Base-by-base conservation (phyloP, 352 stramenopile species). In the Peronospora tabacina region DNA sequence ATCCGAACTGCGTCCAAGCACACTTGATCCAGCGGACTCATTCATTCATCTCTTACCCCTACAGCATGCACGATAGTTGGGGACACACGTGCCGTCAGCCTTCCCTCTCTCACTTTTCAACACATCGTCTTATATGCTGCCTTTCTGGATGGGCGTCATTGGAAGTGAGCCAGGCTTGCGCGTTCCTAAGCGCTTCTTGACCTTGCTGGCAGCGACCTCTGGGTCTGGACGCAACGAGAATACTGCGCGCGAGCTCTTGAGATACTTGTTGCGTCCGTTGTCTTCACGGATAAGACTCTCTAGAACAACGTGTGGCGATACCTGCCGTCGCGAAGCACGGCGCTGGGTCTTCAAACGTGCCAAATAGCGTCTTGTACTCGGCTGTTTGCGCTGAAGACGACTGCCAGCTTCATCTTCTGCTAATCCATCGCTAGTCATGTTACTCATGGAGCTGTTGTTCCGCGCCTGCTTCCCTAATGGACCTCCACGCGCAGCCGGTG, bases 221-320 rank as follows among this genome's bases (percentile, higher is more conserved):
- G 79, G 75, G 58, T 87, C 75, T 24, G 79, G 79, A 24, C 70
- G 67, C 33, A 90, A 57, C 39, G 76, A 87, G 42, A 87, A 87
- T 11, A 85, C 74, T 20, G 72, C 70, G 30, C 75, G 76, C 10
- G 79, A 87, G 58, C 79, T 87, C 73, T 90, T 90, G 40, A 87
- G 68, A 57, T 87, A 90, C 46, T 86, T 86, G 63, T 88, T 87
- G 43, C 74, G 75, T 0, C 76, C 78, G 15, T 76, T 82, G 43
- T 90, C 79, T 53, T 90, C 77, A 8, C 77, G 79, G 34, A 87
- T 85, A 20, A 90, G 57, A 71, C 79, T 90, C 51, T 90, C 76
- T 5, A 90, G 52, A 41, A 90, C 73, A n/a, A 87, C 62, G 40
- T 90, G 79, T 24, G 76, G 72, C 19, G 76, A 71, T 38, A 90